Percentiles rank a stretch among this genome's conserved stretches.
Evolutionary conservation across 2,329 filamentous ascomycete species (phyloP).

Genomic region (Didymella pomorum): DNA sequence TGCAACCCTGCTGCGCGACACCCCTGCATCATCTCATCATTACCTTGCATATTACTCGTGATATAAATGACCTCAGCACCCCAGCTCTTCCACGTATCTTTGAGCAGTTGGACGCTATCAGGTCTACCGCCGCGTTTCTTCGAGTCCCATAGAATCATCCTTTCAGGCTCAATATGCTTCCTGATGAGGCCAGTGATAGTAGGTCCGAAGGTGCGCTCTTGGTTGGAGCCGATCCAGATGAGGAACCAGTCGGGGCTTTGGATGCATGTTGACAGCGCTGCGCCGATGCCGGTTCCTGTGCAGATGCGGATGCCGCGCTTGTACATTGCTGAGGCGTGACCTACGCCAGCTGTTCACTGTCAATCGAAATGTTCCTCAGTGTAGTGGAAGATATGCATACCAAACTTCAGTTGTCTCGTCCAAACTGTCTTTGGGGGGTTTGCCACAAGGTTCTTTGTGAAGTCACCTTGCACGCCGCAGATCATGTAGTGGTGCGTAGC

Average conservation of each 20-base stretch:
- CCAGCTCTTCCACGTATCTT: slow-evolving; percentile 46
- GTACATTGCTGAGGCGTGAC: slow-evolving; percentile 49
- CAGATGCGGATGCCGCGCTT: slow-evolving; percentile 47
- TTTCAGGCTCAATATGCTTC: slow-evolving; percentile 45
- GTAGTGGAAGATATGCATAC: slow-evolving; percentile 25
- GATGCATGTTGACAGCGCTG: slow-evolving; percentile 48
- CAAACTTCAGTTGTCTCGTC: slow-evolving; percentile 48
- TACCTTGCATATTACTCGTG: slow-evolving; percentile 47
- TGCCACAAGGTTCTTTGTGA: slow-evolving; percentile 43
- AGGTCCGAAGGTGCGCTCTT: slow-evolving; percentile 47
- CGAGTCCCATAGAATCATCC: slow-evolving; percentile 50
- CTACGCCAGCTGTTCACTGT: slow-evolving; percentile 41
- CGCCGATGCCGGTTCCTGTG: slow-evolving; percentile 48
- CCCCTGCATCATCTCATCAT: slow-evolving; percentile 51
- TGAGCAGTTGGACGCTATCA: slow-evolving; percentile 44
- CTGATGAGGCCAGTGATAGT: slow-evolving; percentile 45
- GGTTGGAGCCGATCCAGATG: slow-evolving; percentile 50
- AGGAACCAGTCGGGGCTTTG: slow-evolving; percentile 48
- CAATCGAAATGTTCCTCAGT: slow-evolving; percentile 11
- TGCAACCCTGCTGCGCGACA: slow-evolving; percentile 43
- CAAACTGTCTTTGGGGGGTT: slow-evolving; percentile 46
- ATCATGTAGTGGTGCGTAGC: slow-evolving; percentile 47
- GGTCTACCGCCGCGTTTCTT: slow-evolving; percentile 47
- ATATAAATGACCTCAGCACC: slow-evolving; percentile 50
- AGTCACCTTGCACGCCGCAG: slow-evolving; percentile 50